Evolutionary conservation across 192 early-diverging fungal genomes (phyloP), one percentile per base, ranked within the genome.

Genomic region (Linnemannia hyalina): DNA sequence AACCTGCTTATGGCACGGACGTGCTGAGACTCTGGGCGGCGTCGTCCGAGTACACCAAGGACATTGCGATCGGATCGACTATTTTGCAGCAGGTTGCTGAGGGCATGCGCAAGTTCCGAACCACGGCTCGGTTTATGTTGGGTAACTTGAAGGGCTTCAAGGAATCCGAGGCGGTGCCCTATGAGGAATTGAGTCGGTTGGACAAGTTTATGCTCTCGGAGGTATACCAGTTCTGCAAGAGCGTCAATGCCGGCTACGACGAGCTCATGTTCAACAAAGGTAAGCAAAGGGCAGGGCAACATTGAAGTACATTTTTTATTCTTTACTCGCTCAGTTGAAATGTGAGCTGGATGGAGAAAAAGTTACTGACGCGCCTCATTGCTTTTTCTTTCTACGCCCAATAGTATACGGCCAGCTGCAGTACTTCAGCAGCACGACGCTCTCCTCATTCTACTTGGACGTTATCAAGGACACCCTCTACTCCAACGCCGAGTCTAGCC

Each of bases 391-490:
- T 18, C 49, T 52, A 4, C 49, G 20, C 49, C 38, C 7, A 74
- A 74, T 70, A 77, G 82, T 90, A 91, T 92, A 42, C 81, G 92
- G 68, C 90, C 94, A 83, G 70, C 90, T 68, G 73, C 95, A 93
- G 83, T 89, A 92, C 74, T 95, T 96, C 68, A 93, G 92, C 73
- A 94, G 91, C 75, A 86, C 88, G 7, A 84, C 88, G 7, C 88
- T 95, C 11, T 96, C 95, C 29, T 92, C 95, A 4, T 94, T 95
- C 70, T 96, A 96, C 88, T 91, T 95, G 91, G 95, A 96, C 70
- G 88, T 94, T 15, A 90, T 94, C 89, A 96, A 96, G 82, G 95
- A 96, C 76, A 89, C 94, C 35, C 86, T 96, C 20, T 96, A 96
- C 69, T 93, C 93, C 10, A 89, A 93, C 52, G 70, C 80, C 44